phyloP scores from a whole-genome alignment of 805 yeast species.

The Wickerhamomyces bisporus region DNA sequence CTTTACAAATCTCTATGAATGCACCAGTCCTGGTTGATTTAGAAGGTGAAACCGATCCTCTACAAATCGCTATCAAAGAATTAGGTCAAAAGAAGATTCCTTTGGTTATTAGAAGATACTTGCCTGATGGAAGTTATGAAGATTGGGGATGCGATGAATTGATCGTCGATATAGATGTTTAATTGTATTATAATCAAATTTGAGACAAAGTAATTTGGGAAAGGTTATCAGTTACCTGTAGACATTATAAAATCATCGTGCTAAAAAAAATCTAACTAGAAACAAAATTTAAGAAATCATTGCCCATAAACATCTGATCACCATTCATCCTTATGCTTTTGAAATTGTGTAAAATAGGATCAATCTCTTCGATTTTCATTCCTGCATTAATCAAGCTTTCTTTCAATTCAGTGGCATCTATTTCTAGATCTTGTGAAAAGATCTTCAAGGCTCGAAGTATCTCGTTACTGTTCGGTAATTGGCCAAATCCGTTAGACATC shows the following conservation, averaged over 20 bases:
- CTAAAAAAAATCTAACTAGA: slow-evolving; percentile 6
- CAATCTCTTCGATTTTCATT: slow-evolving; percentile 38
- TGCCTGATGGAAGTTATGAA: slow-evolving; percentile 95
- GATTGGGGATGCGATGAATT: slow-evolving; percentile 99
- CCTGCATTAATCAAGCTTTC: slow-evolving; percentile 43
- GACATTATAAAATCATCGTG: not conserved
- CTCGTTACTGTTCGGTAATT: slow-evolving; percentile 47
- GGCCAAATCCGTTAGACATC: slow-evolving; percentile 51
- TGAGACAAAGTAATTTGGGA: slow-evolving; percentile 1
- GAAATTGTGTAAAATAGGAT: slow-evolving; percentile 48
- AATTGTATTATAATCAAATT: slow-evolving; percentile 26
- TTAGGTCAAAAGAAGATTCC: slow-evolving; percentile 93
- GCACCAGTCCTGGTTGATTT: slow-evolving; percentile 97
- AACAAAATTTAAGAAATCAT: slow-evolving; percentile 49
- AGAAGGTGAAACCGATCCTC: slow-evolving; percentile 98
- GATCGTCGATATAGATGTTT: slow-evolving; percentile 63
- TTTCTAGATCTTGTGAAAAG: slow-evolving; percentile 38
- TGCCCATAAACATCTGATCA: slow-evolving; percentile 52
- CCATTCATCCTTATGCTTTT: slow-evolving; percentile 51
- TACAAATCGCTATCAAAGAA: slow-evolving; percentile 97
- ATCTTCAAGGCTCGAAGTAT: slow-evolving; percentile 55
- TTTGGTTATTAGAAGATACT: slow-evolving; percentile 87
- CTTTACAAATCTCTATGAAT: slow-evolving; percentile 94
- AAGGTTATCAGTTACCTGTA: not conserved
- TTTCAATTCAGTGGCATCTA: slow-evolving; percentile 45